Percentiles rank a stretch among this genome's conserved stretches.
phyloP scores from a whole-genome alignment of 2,329 filamentous ascomycete genomes.

The Endocalyx cinctus region DNA sequence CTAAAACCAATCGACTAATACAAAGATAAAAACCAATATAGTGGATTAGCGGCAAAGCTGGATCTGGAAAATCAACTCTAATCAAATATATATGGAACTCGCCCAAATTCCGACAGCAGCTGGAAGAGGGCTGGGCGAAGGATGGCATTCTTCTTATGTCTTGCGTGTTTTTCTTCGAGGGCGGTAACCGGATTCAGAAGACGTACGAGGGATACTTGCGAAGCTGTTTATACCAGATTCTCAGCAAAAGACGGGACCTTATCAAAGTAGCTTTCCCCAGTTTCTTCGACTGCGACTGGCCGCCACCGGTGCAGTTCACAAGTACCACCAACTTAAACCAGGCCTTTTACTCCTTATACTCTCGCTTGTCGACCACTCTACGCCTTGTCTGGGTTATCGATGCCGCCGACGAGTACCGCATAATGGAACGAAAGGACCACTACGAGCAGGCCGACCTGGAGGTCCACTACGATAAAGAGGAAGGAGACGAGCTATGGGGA shows the following conservation, averaged over 20 bases:
- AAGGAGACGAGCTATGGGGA: conserved; percentile 25
- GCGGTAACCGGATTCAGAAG: conserved; percentile 33
- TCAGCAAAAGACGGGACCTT: conserved; percentile 23
- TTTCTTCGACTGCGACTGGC: conserved; percentile 25
- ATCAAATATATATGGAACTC: conserved; percentile 37
- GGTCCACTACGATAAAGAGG: conserved; percentile 21
- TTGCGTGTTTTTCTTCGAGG: conserved; percentile 37
- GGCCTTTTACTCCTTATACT: conserved; percentile 25
- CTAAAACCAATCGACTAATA: no score
- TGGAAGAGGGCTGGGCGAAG: conserved; percentile 31
- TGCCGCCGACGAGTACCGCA: conserved; percentile 27
- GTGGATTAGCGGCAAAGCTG: conserved; percentile 40
- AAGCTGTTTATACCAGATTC: conserved; percentile 31
- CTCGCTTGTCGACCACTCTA: conserved; percentile 22
- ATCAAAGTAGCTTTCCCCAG: conserved; percentile 26
- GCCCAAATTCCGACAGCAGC: conserved; percentile 16
- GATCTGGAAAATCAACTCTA: conserved; percentile 43
- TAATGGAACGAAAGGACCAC: conserved; percentile 27
- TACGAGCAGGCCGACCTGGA: conserved; percentile 24
- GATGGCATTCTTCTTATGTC: conserved; percentile 23
- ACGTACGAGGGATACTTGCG: conserved; percentile 35
- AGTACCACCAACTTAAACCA: conserved; percentile 24
- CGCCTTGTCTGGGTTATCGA: conserved; percentile 25
- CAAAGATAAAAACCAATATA: conserved; percentile 1
- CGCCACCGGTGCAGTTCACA: conserved; percentile 24